These are phyloP conservation scores for Senna siamea DNA, from an alignment of 306 rosid species.

Conservation along the genomic window DNA sequence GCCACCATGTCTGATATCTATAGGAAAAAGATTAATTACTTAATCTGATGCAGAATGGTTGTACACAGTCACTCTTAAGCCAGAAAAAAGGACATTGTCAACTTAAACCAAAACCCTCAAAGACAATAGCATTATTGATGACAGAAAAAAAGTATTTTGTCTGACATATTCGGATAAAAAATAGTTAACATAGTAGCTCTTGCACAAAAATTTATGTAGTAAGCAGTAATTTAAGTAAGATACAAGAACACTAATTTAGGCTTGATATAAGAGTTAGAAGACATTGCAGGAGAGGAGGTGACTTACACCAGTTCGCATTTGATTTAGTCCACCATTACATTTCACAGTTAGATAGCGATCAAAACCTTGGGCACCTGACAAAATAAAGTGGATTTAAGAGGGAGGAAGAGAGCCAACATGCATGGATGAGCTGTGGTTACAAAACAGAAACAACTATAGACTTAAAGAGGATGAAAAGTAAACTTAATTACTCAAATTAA, in stretches of 20 bases:
- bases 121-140: slow-evolving; percentile 8
- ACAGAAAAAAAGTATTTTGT: slow-evolving; percentile 20
- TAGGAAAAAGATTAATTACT: slow-evolving; percentile 33
- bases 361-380: slow-evolving; percentile 63
- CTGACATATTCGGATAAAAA: slow-evolving; percentile 14
- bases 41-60: slow-evolving; percentile 9
- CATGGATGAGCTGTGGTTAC: slow-evolving; percentile 7
- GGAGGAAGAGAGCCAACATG: neutral
- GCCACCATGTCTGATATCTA: slow-evolving; percentile 97
- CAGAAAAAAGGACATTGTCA: slow-evolving; percentile 20
- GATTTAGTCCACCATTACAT: slow-evolving; percentile 93
- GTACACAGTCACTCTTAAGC: slow-evolving; percentile 32
- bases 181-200: slow-evolving; percentile 21
- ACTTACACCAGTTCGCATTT: slow-evolving; percentile 98
- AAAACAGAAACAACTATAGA: slow-evolving; percentile 9
- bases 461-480: slow-evolving; percentile 7
- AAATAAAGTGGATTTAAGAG: slow-evolving; percentile 31
- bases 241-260: slow-evolving; percentile 2
- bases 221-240: slow-evolving; percentile 4
- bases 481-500: neutral
- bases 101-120: slow-evolving; percentile 21
- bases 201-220: neutral
- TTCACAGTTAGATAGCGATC: slow-evolving; percentile 77
- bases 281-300: slow-evolving; percentile 32
- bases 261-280: slow-evolving; percentile 9